phyloP scores from a whole-genome alignment of 805 yeast genomes.

The Candida michaelii region DNA sequence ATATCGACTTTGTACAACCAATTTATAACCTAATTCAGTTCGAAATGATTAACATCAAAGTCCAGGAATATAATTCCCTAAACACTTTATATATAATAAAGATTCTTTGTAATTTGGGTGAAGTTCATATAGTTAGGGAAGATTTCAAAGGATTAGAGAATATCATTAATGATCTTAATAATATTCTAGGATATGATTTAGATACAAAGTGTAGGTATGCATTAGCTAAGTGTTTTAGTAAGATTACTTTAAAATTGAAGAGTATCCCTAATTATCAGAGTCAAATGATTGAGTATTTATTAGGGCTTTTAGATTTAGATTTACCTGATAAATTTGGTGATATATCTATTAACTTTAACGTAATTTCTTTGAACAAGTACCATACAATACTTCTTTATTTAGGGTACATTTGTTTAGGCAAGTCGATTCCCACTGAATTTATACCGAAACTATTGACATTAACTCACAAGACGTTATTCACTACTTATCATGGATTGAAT shows the following conservation, averaged over 20 bases:
- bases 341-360: constrained; percentile 6
- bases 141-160: constrained; percentile 43
- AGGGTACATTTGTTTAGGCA: constrained; percentile 43
- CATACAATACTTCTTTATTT: constrained; percentile 61
- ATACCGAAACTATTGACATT: constrained; percentile 34
- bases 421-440: constrained; percentile 21
- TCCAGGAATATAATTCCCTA: not conserved
- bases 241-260: constrained; percentile 39
- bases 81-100: constrained; percentile 30
- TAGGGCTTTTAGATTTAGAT: constrained; percentile 29
- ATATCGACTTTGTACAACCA: not conserved
- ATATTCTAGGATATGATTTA: constrained; percentile 35
- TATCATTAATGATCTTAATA: constrained; percentile 48
- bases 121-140: constrained; percentile 21
- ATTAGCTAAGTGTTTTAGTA: constrained; percentile 64
- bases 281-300: constrained; percentile 39
- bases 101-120: constrained; percentile 38
- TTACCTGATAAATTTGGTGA: constrained; percentile 1
- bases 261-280: constrained; percentile 33
- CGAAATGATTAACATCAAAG: constrained; percentile 13
- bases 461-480: constrained; percentile 46
- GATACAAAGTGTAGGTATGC: constrained; percentile 62
- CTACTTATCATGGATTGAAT: constrained; percentile 56
- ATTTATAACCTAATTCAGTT: constrained; percentile 11
- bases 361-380: constrained; percentile 34